A percentile compares a stretch with the other conserved stretches of the same genome.
Evolutionary conservation across 1,284 basidiomycete genomes (phyloP).

Genomic region (Ustilago curta): DNA sequence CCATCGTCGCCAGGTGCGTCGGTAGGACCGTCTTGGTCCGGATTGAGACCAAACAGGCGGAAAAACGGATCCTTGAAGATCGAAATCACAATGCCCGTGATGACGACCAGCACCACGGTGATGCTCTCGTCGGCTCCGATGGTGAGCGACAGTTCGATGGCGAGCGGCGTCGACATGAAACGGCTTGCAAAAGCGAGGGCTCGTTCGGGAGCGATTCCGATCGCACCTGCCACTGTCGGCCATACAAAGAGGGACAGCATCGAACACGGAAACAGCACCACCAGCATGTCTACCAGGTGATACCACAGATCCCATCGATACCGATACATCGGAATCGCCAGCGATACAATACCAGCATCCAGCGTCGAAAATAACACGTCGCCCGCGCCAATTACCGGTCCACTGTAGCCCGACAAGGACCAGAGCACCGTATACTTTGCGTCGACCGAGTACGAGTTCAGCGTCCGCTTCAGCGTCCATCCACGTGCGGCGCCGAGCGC

Average conservation of each 20-base stretch:
- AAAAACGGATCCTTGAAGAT: slow-evolving; percentile 64
- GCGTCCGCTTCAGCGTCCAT: slow-evolving; percentile 30
- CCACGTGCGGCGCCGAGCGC: slow-evolving; percentile 47
- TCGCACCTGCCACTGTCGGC: slow-evolving; percentile 40
- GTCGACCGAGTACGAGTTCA: slow-evolving; percentile 45
- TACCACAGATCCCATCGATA: slow-evolving; percentile 54
- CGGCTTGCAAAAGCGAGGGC: slow-evolving; percentile 53
- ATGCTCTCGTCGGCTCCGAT: slow-evolving; percentile 59
- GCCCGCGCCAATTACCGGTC: slow-evolving; percentile 60
- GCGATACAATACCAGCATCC: slow-evolving; percentile 60
- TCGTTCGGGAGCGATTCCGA: slow-evolving; percentile 48
- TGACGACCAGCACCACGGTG: slow-evolving; percentile 61
- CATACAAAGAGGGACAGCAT: slow-evolving; percentile 55
- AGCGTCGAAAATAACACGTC: slow-evolving; percentile 58
- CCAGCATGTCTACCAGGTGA: slow-evolving; percentile 47
- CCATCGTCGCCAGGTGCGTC: neutral
- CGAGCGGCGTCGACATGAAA: slow-evolving; percentile 62
- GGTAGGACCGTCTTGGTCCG: slow-evolving; percentile 9
- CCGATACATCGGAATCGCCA: slow-evolving; percentile 62
- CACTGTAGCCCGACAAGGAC: slow-evolving; percentile 43
- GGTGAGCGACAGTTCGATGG: slow-evolving; percentile 57
- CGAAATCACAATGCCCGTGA: slow-evolving; percentile 59
- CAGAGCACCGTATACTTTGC: slow-evolving; percentile 58
- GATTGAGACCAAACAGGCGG: slow-evolving; percentile 41
- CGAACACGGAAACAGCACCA: slow-evolving; percentile 49